Evolutionary conservation across 495 filamentous ascomycete genomes (phyloP).

Genomic region (Neurospora sp.): DNA sequence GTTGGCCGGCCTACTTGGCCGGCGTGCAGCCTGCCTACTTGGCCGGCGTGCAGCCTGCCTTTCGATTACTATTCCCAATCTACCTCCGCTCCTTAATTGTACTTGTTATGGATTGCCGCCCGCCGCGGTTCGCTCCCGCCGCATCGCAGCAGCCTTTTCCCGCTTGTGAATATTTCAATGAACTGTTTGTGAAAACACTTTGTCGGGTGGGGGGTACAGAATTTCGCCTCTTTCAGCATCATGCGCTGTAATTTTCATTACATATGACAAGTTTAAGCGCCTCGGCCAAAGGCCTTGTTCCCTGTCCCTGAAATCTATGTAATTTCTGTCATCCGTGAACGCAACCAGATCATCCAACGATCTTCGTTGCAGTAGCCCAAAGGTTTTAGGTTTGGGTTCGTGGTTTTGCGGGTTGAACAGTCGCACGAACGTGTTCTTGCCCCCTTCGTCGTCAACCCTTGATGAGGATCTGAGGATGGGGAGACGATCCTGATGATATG

Average conservation of each 20-base stretch:
- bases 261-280: background rate
- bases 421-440: background rate
- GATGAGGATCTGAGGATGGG: background rate
- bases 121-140: background rate
- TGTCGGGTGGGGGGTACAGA: background rate
- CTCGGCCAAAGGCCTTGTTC: background rate
- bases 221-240: background rate
- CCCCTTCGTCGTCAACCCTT: background rate
- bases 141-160: background rate
- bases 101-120: background rate
- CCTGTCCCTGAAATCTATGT: background rate
- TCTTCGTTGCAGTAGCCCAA: background rate
- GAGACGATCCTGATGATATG: background rate
- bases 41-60: background rate
- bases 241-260: background rate
- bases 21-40: background rate
- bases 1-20: background rate
- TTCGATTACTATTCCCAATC: background rate
- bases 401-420: background rate
- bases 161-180: background rate
- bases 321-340: background rate
- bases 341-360: background rate
- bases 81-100: background rate
- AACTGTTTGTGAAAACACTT: background rate
- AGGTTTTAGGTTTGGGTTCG: background rate